Evolutionary conservation across 768 basidiomycete species (phyloP).

Genomic region (Tricholoma hemisulphureum): DNA sequence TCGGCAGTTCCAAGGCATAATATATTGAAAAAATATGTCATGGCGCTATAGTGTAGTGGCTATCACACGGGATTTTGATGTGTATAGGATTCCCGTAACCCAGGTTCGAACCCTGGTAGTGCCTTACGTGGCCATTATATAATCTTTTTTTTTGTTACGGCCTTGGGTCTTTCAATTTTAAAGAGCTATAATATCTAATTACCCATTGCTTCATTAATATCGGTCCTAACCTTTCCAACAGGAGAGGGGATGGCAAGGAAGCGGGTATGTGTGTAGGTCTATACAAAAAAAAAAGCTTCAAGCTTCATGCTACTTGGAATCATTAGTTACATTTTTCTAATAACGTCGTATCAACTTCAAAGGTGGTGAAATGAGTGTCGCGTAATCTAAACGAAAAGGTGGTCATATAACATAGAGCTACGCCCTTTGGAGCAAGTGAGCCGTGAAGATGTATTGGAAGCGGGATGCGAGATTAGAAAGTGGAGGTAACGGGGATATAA

Average conservation of each 20-base stretch:
- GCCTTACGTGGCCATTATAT: too few relatives aligned
- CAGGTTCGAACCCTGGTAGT: constrained; percentile 7
- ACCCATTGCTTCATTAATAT: too few relatives aligned
- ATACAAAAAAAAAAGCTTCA: too few relatives aligned
- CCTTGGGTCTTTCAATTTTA: too few relatives aligned
- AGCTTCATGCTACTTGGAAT: neutral
- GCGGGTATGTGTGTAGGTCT: too few relatives aligned
- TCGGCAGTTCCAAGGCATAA: too few relatives aligned
- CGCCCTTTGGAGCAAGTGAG: neutral
- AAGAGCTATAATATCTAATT: too few relatives aligned
- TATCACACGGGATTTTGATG: constrained; percentile 3
- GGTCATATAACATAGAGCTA: neutral
- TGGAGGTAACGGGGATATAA: neutral
- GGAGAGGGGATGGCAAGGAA: too few relatives aligned
- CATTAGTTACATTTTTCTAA: neutral
- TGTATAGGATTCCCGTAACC: neutral
- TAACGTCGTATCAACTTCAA: neutral
- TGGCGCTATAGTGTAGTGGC: constrained; percentile 7
- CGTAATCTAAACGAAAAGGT: neutral
- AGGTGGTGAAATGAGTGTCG: neutral
- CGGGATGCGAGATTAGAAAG: neutral
- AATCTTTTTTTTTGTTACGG: neutral
- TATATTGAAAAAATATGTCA: too few relatives aligned
- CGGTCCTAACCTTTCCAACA: too few relatives aligned
- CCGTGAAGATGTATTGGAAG: neutral